phyloP scores from a whole-genome alignment of 805 yeast genomes.

The Candida odintsovae region DNA sequence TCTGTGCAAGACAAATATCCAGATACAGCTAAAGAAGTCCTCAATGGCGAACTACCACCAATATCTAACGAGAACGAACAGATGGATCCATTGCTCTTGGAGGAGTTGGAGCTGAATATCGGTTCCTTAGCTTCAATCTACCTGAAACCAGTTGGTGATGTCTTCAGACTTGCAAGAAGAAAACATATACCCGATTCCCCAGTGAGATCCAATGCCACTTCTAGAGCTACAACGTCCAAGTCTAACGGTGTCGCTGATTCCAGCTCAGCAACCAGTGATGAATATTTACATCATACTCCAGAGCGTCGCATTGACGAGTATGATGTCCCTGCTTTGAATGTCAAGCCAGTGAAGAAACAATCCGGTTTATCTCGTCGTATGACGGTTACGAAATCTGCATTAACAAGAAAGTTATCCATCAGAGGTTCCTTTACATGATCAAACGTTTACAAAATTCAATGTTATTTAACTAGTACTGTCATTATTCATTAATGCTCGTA shows the following conservation, averaged over 20 bases:
- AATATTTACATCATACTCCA: conserved; percentile 1
- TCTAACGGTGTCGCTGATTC: conserved; percentile 8
- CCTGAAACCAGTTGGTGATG: conserved; percentile 75
- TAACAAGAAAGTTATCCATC: conserved; percentile 29
- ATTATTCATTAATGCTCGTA: neutral
- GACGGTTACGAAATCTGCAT: conserved; percentile 29
- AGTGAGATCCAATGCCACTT: conserved; percentile 31
- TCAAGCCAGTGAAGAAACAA: conserved; percentile 28
- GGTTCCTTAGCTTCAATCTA: conserved; percentile 83
- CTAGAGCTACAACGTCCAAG: conserved; percentile 7
- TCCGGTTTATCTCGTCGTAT: conserved; percentile 28
- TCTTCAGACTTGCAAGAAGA: conserved; percentile 60
- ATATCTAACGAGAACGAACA: conserved; percentile 64
- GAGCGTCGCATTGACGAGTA: conserved; percentile 31
- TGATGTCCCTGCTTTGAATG: conserved; percentile 34
- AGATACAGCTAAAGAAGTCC: conserved; percentile 43
- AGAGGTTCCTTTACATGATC: conserved; percentile 13
- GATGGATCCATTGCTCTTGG: conserved; percentile 62
- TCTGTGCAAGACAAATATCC: conserved; percentile 40
- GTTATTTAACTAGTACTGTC: neutral
- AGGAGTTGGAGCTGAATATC: conserved; percentile 75
- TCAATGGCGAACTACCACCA: conserved; percentile 55
- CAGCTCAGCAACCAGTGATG: conserved; percentile 1
- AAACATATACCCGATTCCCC: conserved; percentile 46
- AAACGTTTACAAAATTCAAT: neutral